Percentiles rank a stretch among this genome's conserved stretches.
phyloP scores from a whole-genome alignment of 2,329 filamentous ascomycete species.

The Penicillium sp. region DNA sequence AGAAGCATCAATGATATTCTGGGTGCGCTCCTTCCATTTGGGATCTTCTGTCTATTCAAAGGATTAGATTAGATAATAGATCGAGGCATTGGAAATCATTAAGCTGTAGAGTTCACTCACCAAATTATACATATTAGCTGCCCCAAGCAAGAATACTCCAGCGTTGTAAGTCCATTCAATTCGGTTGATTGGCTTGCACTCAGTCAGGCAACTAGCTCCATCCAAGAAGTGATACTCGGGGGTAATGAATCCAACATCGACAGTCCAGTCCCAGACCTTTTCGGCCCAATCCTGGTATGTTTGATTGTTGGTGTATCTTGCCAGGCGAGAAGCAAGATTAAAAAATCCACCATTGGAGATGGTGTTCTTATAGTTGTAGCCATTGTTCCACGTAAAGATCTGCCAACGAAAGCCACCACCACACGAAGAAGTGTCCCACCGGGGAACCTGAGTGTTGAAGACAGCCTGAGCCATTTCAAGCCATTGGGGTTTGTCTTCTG shows the following conservation, averaged over 20 bases:
- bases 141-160: conserved; percentile 54
- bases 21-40: conserved; percentile 53
- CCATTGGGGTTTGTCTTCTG: conserved; percentile 65
- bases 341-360: conserved; percentile 36
- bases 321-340: conserved; percentile 30
- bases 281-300: conserved; percentile 61
- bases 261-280: conserved; percentile 59
- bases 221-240: conserved; percentile 54
- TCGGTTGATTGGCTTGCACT: conserved; percentile 52
- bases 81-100: neutral
- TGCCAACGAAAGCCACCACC: conserved; percentile 61
- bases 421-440: conserved; percentile 68
- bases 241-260: conserved; percentile 50
- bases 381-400: conserved; percentile 35
- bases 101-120: conserved; percentile 28
- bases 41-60: conserved; percentile 33
- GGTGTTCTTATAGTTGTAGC: conserved; percentile 35
- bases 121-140: conserved; percentile 56
- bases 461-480: conserved; percentile 74
- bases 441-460: conserved; percentile 71
- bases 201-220: conserved; percentile 50
- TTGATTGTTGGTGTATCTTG: conserved; percentile 31
- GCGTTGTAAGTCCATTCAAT: conserved; percentile 59
- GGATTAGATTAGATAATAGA: conserved; percentile 1
- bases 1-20: conserved; percentile 54